phyloP scores from a whole-genome alignment of 257 asterid genomes.

The Solanum raphanifolium region DNA sequence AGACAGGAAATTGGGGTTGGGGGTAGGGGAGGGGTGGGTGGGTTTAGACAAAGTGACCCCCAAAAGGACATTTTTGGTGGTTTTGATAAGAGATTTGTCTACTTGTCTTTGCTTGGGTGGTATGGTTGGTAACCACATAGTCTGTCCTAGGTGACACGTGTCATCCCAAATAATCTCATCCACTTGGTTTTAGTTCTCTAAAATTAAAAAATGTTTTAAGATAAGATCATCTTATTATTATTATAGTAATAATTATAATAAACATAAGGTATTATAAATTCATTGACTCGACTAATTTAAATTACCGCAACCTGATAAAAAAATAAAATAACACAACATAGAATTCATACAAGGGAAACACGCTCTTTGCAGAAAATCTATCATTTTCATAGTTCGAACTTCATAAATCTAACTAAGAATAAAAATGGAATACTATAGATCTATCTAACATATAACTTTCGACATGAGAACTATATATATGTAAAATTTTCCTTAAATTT shows the following conservation, averaged over 20 bases:
- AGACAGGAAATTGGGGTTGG: neutral
- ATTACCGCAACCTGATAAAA: neutral
- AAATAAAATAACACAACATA: neutral
- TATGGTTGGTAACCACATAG: neutral
- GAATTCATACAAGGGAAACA: neutral
- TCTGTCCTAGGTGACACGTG: neutral
- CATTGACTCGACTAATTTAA: neutral
- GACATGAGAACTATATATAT: too few species aligned
- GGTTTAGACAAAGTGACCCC: neutral
- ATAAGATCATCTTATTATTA: neutral
- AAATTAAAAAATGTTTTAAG: neutral
- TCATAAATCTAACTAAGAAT: neutral
- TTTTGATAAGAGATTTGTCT: neutral
- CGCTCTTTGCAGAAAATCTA: rapidly evolving
- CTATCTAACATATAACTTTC: too few species aligned
- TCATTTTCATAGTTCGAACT: neutral
- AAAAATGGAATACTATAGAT: rapidly evolving
- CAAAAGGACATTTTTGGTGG: slow-evolving; percentile 14
- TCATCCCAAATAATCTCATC: neutral
- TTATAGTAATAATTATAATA: neutral
- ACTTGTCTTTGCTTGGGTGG: neutral
- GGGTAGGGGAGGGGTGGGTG: neutral
- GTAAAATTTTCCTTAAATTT: neutral
- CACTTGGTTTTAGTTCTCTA: neutral
- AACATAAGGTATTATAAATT: neutral